A percentile compares a stretch with the other conserved stretches of the same genome.
Evolutionary conservation across 345 rosid species (phyloP).

Genomic region (Nephelium lappaceum): DNA sequence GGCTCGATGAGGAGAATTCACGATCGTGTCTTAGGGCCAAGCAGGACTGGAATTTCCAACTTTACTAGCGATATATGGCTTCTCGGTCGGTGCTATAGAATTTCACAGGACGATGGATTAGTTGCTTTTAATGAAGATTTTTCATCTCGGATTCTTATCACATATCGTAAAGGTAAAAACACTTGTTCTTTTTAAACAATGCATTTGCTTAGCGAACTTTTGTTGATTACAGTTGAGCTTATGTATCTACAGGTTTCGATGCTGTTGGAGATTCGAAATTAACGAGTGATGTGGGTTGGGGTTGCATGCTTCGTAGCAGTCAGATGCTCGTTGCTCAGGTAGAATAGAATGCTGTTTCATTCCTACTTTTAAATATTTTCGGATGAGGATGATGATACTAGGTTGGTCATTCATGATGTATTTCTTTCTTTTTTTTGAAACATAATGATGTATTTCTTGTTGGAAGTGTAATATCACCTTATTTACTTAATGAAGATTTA

Average conservation of each 20-base stretch:
- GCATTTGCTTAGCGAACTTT: neutral
- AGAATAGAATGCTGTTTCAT: constrained; percentile 9
- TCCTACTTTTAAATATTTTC: constrained; percentile 1
- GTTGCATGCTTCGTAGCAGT: constrained; percentile 98
- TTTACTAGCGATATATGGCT: constrained; percentile 81
- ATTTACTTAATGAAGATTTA: constrained; percentile 4
- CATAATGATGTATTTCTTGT: neutral
- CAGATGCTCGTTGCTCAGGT: constrained; percentile 99
- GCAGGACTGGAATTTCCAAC: constrained; percentile 65
- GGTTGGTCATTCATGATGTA: neutral
- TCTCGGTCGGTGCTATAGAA: constrained; percentile 70
- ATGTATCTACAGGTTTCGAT: constrained; percentile 64
- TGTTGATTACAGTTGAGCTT: constrained; percentile 3
- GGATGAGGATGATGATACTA: neutral
- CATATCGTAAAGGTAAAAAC: constrained; percentile 78
- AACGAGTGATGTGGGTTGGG: constrained; percentile 86
- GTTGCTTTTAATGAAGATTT: constrained; percentile 66
- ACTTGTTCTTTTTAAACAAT: constrained; percentile 4
- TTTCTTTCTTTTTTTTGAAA: too few relatives aligned
- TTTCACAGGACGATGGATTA: constrained; percentile 58
- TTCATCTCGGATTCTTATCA: constrained; percentile 74
- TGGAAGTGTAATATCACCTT: constrained; percentile 5
- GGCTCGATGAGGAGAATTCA: constrained; percentile 91
- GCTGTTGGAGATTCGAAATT: constrained; percentile 63
- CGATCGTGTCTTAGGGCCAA: constrained; percentile 75